Evolutionary conservation across 495 filamentous ascomycete species (phyloP), one percentile per base, ranked within the genome.

Genomic region (Sordaria brevicollis): DNA sequence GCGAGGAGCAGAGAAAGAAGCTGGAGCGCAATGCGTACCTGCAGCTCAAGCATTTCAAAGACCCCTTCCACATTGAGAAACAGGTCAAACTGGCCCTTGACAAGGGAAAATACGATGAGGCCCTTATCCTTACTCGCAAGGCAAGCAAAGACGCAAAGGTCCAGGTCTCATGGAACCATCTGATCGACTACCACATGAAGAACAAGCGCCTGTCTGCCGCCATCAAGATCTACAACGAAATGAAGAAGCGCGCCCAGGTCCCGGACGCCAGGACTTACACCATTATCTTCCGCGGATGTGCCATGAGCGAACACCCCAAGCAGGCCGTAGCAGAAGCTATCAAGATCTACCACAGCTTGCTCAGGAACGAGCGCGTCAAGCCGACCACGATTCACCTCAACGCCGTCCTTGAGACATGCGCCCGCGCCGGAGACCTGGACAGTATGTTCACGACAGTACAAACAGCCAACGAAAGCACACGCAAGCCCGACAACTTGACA

Each of bases 161-260:
- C 69, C 79, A 84, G 10, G 92, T 93, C 66, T 89, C 89, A 66
- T 98, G 94, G 94, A 97, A 97, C 81, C 86, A 91, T 78, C 74
- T 97, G 35, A 87, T 97, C 65, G 86, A 91, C 43, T 89, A 91
- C 75, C 84, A 87, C 67, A 80, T 97, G 81, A 81, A 85, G 15
- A 79, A 86, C 29, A 82, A 84, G 8, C 82, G 81, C 21, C 79
- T 92, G 25, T 80, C 86, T 71, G 81, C 79, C 21, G 93, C 92
- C 17, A 76, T 93, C 54, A 92, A 90, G 78, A 84, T 91, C 3
- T 97, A 88, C 80, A 97, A 97, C 79, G 93, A 97, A 91, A 99
- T 99, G 95, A 99, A 98, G 81, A 98, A 97, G 80, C 85, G 92
- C 19, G 89, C 83, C 36, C 88, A 91, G 69, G 80, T 80, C 33